Conservation (phyloP, 2,329 filamentous ascomycete genomes). For the Microdochium nivale region DNA sequence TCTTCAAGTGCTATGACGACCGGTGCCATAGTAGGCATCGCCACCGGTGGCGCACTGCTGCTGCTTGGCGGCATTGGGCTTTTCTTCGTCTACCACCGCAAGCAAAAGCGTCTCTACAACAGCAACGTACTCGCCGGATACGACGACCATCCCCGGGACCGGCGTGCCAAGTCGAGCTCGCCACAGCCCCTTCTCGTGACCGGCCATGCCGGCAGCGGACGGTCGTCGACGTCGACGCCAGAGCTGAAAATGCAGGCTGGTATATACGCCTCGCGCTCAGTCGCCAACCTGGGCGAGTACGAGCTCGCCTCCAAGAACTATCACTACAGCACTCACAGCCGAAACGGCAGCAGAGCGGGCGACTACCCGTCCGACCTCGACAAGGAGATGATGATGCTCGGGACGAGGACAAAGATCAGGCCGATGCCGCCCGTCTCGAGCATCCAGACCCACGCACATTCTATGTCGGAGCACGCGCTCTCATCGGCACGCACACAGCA, state of each 20-base stretch:
- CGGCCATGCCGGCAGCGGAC: constrained; percentile 5
- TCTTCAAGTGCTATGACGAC: constrained; percentile 26
- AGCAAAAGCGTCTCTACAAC: constrained; percentile 25
- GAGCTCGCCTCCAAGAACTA: constrained; percentile 15
- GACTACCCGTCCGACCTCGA: constrained; percentile 32
- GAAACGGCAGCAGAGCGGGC: constrained; percentile 19
- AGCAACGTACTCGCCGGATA: constrained; percentile 12
- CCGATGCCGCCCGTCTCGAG: constrained; percentile 38
- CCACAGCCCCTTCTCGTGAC: constrained; percentile 7
- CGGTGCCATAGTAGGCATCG: constrained; percentile 45
- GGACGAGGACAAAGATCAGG: constrained; percentile 28
- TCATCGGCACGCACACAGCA: not conserved
- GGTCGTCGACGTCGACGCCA: constrained; percentile 4
- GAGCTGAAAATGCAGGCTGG: not conserved
- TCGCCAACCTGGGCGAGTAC: constrained; percentile 10
- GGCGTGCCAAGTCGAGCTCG: constrained; percentile 14
- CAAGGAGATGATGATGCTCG: constrained; percentile 14
- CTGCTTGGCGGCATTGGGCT: constrained; percentile 32
- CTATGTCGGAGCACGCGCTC: not conserved
- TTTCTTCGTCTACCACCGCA: constrained; percentile 38
- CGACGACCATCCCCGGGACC: constrained; percentile 8
- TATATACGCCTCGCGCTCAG: not conserved
- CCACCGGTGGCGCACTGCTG: constrained; percentile 33
- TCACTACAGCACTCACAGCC: not conserved
- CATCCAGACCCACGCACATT: not conserved